A percentile compares a stretch with the other conserved stretches of the same genome.
These are phyloP conservation scores for Colletotrichum sp. DNA, from an alignment of 2,329 filamentous ascomycete genomes.

Conservation along the genomic window DNA sequence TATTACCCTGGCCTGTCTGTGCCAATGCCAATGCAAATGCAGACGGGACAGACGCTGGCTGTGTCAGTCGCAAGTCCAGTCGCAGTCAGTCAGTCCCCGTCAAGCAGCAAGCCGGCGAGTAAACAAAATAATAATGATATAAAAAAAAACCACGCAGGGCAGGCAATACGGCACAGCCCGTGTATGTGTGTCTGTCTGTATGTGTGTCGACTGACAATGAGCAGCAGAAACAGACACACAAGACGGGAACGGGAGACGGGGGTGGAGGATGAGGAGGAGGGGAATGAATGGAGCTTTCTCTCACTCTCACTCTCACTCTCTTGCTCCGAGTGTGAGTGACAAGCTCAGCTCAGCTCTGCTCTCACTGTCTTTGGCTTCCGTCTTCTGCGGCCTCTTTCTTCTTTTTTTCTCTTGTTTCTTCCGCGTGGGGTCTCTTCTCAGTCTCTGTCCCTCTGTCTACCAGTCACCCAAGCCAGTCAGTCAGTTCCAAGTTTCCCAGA, in stretches of 20 bases:
- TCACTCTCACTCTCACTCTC: background rate
- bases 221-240: conserved; percentile 1
- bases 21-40: background rate
- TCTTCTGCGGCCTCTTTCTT: background rate
- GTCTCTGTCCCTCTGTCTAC: background rate
- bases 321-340: background rate
- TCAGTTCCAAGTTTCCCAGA: background rate
- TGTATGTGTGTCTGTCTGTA: background rate
- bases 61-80: background rate
- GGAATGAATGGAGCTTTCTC: background rate
- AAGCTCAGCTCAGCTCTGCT: background rate
- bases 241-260: background rate
- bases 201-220: conserved; percentile 3
- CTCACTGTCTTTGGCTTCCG: background rate
- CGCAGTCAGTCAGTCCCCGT: background rate
- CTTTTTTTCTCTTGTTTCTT: background rate
- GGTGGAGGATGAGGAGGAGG: background rate
- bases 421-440: background rate
- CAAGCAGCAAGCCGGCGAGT: background rate
- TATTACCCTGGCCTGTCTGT: background rate
- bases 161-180: conserved; percentile 4
- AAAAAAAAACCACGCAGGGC: background rate
- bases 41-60: background rate
- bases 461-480: background rate
- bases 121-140: background rate